These are phyloP conservation scores for Eugenia klotzschiana DNA, from an alignment of 441 rosid genomes.

Conservation along the genomic window DNA sequence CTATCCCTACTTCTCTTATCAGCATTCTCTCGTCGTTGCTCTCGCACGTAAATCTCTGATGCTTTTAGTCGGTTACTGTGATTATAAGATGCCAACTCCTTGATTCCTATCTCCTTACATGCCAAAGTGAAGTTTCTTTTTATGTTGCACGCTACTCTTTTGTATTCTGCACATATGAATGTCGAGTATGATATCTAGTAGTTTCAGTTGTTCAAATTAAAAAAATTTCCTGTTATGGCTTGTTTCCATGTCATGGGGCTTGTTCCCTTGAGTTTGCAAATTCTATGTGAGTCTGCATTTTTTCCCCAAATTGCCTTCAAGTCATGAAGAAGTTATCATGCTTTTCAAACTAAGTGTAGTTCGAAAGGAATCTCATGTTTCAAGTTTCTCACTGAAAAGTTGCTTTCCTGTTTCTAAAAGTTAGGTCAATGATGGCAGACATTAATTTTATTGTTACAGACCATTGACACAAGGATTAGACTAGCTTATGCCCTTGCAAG, in stretches of 20 bases:
- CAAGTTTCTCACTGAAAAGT: neutral
- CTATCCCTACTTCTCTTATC: neutral
- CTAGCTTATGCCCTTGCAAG: slow-evolving; percentile 88
- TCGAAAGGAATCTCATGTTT: neutral
- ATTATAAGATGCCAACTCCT: neutral
- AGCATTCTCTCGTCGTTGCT: neutral
- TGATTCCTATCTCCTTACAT: neutral
- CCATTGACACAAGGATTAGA: slow-evolving; percentile 78
- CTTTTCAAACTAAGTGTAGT: neutral
- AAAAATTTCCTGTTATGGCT: neutral
- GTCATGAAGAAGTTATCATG: neutral
- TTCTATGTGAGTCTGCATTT: neutral
- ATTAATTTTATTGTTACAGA: slow-evolving; percentile 32
- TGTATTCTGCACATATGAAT: neutral
- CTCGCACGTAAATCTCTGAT: neutral
- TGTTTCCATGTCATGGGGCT: neutral
- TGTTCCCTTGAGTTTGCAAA: neutral
- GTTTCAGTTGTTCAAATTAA: neutral
- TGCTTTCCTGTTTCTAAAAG: neutral
- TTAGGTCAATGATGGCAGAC: slow-evolving; percentile 3
- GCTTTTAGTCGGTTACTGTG: neutral
- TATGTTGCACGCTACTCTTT: neutral
- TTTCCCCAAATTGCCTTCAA: neutral
- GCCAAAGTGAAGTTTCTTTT: neutral
- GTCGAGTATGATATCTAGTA: neutral